Base-by-base conservation (phyloP, 805 yeast species). In the Candida ulmi region DNA sequence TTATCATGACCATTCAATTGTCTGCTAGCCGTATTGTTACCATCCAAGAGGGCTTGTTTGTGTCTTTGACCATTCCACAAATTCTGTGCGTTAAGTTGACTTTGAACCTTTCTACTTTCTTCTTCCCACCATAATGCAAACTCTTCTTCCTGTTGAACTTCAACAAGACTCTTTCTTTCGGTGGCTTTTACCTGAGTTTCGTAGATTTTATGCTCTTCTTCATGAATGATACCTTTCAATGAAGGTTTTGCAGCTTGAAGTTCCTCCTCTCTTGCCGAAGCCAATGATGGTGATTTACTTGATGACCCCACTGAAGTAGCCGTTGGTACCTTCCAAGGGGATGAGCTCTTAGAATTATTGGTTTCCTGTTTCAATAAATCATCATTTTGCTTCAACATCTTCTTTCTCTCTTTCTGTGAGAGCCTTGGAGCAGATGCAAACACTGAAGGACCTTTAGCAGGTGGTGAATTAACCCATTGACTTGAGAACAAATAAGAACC, bases 91-190 rank as follows among this genome's bases (percentile, higher is more conserved):
- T 50, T 47, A 51, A 63, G 47, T 40, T 64, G 64, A 19, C 52
- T 53, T 54, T 83, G 91, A 8, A 82, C 83, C 37, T 72, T 67
- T n/a, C 68, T 67, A 39, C 87, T 71, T 53, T 88, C 96, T 47
- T 76, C 78, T 28, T 76, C 83, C 90, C 95, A 88, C 96, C 96
- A 88, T 43, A 65, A 72, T 23, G 81, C 88, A 65, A 88, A 88
- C 54, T 81, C 88, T 52, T 85, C 86, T 46, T 88, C 96, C 47
- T 80, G 81, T 54, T 80, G 82, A 34, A 83, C 73, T 42, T 88
- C 95, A 34, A 75, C 79, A 32, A 85, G 58, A 2, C 85, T 68
- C 39, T 68, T 68, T 11, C 59, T 46, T 23, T 60, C 59, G 2
- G 45, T 44, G 36, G 63, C 62, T 41, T 52, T 54, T 24, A 49